These are phyloP conservation scores for Phytophthora agathidicida DNA, from an alignment of 352 stramenopile species.

Conservation along the genomic window DNA sequence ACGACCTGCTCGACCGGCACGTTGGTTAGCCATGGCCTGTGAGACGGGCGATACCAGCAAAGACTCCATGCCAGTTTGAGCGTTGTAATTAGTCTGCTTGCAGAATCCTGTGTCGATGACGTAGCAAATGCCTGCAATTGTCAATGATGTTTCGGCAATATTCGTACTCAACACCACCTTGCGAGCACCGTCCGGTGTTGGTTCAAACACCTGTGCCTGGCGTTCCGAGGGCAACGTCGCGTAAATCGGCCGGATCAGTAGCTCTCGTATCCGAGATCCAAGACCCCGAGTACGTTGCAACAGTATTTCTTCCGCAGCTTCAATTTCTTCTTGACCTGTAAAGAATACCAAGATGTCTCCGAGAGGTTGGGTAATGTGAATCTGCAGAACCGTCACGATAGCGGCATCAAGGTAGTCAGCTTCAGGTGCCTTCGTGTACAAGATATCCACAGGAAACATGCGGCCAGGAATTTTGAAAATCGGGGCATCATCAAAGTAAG, in stretches of 20 bases:
- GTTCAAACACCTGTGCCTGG: constrained; percentile 99
- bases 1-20: constrained; percentile 94
- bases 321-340: constrained; percentile 99
- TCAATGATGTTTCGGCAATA: constrained; percentile 99
- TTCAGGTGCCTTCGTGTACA: constrained; percentile 98
- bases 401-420: constrained; percentile 99
- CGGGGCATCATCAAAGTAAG: constrained; percentile 98
- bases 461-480: constrained; percentile 99
- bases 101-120: constrained; percentile 99
- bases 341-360: constrained; percentile 99
- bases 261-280: constrained; percentile 96
- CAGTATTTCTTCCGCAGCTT: constrained; percentile 97
- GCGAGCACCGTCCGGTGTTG: constrained; percentile 93
- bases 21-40: constrained; percentile 97
- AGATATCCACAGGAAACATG: constrained; percentile 96
- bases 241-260: constrained; percentile 99
- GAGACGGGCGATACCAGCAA: constrained; percentile 98
- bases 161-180: constrained; percentile 99
- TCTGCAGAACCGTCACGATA: constrained; percentile 98
- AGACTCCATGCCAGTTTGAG: constrained; percentile 98
- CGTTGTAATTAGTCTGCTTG: constrained; percentile 99
- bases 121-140: constrained; percentile 99
- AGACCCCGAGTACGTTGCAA: constrained; percentile 93
- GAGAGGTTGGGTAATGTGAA: constrained; percentile 97
- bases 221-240: constrained; percentile 97